Evolutionary conservation across 2,329 filamentous ascomycete species (phyloP).

Genomic region (Epichloe sibirici): DNA sequence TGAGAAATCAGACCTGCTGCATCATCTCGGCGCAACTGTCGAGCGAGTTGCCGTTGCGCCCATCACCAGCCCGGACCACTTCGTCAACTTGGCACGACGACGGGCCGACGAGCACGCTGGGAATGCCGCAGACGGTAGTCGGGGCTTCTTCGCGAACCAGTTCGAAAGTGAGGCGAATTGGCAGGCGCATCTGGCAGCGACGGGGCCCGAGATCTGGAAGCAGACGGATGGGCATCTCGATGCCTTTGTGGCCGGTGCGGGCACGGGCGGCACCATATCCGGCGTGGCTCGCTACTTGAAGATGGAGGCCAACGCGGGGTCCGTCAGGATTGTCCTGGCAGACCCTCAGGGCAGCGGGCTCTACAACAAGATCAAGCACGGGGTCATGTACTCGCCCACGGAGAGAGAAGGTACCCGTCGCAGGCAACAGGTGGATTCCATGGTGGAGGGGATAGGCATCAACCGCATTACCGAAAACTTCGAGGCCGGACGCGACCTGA

Average conservation of each 20-base stretch:
- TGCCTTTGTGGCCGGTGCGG: slow-evolving; percentile 86
- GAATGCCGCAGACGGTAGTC: slow-evolving; percentile 43
- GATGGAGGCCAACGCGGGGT: slow-evolving; percentile 44
- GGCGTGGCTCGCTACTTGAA: slow-evolving; percentile 80
- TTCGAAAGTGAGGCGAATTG: slow-evolving; percentile 90
- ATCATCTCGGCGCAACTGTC: slow-evolving; percentile 83
- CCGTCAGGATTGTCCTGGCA: slow-evolving; percentile 65
- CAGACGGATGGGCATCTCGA: slow-evolving; percentile 67
- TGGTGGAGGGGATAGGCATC: slow-evolving; percentile 92
- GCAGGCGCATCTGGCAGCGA: slow-evolving; percentile 67
- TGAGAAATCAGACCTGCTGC: slow-evolving; percentile 82
- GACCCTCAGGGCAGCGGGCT: slow-evolving; percentile 91
- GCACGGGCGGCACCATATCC: slow-evolving; percentile 86
- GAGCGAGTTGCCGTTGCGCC: slow-evolving; percentile 83
- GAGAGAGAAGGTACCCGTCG: slow-evolving; percentile 86
- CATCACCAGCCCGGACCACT: slow-evolving; percentile 87
- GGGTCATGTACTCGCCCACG: slow-evolving; percentile 86
- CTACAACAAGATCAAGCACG: slow-evolving; percentile 83
- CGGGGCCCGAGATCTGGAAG: slow-evolving; percentile 76
- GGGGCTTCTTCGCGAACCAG: slow-evolving; percentile 90
- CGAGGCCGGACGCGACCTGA: slow-evolving; percentile 69
- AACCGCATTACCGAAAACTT: slow-evolving; percentile 93
- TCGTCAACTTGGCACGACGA: slow-evolving; percentile 78
- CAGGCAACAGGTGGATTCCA: slow-evolving; percentile 83
- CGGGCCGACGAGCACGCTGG: slow-evolving; percentile 64